phyloP scores from a whole-genome alignment of 179 eudicot species.

The Silene noctiflora region DNA sequence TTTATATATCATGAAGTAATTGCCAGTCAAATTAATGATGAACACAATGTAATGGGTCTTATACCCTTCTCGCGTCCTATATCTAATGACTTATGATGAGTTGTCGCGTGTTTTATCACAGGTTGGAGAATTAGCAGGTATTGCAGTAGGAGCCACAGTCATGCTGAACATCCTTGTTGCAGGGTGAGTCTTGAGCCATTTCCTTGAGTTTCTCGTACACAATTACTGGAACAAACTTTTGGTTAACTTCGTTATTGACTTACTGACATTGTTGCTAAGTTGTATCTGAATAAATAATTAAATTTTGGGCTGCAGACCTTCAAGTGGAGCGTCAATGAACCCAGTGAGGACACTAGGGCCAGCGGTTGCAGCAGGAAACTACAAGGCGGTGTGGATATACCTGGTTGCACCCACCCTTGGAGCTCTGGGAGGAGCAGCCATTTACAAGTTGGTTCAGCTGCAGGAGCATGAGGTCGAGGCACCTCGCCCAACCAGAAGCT shows the following conservation, averaged over 20 bases:
- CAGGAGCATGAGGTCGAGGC: slow-evolving; percentile 39
- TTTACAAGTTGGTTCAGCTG: slow-evolving; percentile 39
- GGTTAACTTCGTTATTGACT: no score
- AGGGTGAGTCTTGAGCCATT: slow-evolving; percentile 35
- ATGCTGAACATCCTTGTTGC: slow-evolving; percentile 53
- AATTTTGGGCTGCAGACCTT: slow-evolving; percentile 25
- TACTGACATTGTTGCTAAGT: not conserved
- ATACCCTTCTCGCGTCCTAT: no score
- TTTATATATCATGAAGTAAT: no score
- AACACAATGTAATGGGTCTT: no score
- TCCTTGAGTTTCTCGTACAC: not conserved
- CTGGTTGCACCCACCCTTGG: slow-evolving; percentile 39
- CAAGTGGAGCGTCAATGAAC: slow-evolving; percentile 43
- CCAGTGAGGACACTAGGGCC: slow-evolving; percentile 43
- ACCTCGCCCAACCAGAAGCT: slow-evolving; percentile 37
- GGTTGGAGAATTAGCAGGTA: slow-evolving; percentile 57
- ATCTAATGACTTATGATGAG: not conserved
- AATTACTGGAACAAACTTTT: no score
- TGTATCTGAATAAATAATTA: not conserved
- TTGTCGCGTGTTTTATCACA: slow-evolving; percentile 25
- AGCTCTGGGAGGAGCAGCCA: slow-evolving; percentile 40
- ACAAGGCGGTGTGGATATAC: slow-evolving; percentile 35
- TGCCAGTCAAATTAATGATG: no score
- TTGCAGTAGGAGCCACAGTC: slow-evolving; percentile 58
- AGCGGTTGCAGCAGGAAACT: slow-evolving; percentile 42